Percentiles rank a stretch among this genome's conserved stretches.
Evolutionary conservation across 371 early-diverging fungal species (phyloP).

Genomic region (Mucor piriformis): DNA sequence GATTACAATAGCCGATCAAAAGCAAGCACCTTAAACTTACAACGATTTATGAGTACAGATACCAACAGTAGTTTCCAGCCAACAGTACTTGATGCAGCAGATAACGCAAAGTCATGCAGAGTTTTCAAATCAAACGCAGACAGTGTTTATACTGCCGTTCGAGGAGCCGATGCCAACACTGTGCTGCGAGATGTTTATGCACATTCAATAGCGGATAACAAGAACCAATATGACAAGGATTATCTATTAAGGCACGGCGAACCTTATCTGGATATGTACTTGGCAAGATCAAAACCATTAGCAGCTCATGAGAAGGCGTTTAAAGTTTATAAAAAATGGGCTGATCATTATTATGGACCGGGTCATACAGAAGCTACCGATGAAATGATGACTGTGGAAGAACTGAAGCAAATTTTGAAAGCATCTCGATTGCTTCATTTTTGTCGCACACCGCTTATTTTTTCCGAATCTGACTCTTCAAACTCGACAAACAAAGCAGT

Average conservation of each 20-base stretch:
- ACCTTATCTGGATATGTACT: conserved; percentile 59
- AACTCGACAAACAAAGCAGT: not conserved
- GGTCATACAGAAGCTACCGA: conserved; percentile 25
- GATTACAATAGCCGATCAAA: conserved; percentile 11
- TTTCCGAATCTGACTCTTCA: conserved; percentile 40
- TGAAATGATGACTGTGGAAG: conserved; percentile 58
- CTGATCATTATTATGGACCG: conserved; percentile 51
- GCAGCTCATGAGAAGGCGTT: conserved; percentile 68
- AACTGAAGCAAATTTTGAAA: conserved; percentile 62
- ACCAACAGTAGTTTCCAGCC: not conserved
- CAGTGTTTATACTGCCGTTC: conserved; percentile 30
- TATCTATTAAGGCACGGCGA: conserved; percentile 60
- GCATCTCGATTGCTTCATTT: conserved; percentile 67
- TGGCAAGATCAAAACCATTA: conserved; percentile 56
- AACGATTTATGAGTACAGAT: not conserved
- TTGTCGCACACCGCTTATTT: conserved; percentile 66
- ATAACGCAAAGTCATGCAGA: conserved; percentile 18
- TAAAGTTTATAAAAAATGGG: conserved; percentile 70
- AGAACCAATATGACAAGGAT: conserved; percentile 46
- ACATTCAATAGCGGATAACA: conserved; percentile 32
- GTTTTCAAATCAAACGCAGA: conserved; percentile 3
- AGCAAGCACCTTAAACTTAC: not conserved
- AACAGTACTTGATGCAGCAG: conserved; percentile 24
- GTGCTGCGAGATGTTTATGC: conserved; percentile 56
- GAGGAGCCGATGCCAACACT: conserved; percentile 51